Evolutionary conservation across 768 basidiomycete species (phyloP).

Genomic region (Podaxis rugospora): DNA sequence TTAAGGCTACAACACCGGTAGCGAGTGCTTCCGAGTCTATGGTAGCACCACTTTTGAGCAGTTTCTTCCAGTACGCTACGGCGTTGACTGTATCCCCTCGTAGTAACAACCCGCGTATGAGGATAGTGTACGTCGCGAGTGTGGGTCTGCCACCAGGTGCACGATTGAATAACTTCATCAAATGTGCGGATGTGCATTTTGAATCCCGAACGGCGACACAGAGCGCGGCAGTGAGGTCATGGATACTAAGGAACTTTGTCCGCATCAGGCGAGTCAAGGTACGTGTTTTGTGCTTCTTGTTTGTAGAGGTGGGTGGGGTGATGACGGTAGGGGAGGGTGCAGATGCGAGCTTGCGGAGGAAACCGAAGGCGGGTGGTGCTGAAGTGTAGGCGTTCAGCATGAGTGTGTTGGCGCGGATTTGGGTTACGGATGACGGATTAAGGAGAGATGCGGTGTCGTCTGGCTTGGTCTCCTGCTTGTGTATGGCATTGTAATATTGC

Average conservation of each 20-base stretch:
- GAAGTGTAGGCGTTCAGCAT: slow-evolving; percentile 38
- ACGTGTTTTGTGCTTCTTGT: neutral
- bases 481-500: slow-evolving; percentile 36
- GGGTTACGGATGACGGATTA: slow-evolving; percentile 11
- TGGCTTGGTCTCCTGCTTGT: slow-evolving; percentile 9
- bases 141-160: slow-evolving; percentile 30
- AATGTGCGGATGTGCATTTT: neutral
- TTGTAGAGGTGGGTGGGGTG: neutral
- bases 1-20: slow-evolving; percentile 46
- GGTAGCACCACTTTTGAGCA: slow-evolving; percentile 27
- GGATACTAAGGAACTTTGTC: slow-evolving; percentile 27
- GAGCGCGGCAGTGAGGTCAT: slow-evolving; percentile 44
- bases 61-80: slow-evolving; percentile 36
- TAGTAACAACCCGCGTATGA: slow-evolving; percentile 49
- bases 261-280: neutral
- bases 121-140: slow-evolving; percentile 45
- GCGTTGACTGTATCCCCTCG: slow-evolving; percentile 38
- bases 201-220: slow-evolving; percentile 39
- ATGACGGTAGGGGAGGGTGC: neutral
- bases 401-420: slow-evolving; percentile 36
- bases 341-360: slow-evolving; percentile 33
- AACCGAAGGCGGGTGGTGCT: slow-evolving; percentile 40
- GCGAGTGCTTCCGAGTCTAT: slow-evolving; percentile 47
- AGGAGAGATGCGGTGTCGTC: slow-evolving; percentile 8
- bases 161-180: slow-evolving; percentile 20